phyloP scores from a whole-genome alignment of 768 basidiomycete genomes.

The Phylloporus scabripes region DNA sequence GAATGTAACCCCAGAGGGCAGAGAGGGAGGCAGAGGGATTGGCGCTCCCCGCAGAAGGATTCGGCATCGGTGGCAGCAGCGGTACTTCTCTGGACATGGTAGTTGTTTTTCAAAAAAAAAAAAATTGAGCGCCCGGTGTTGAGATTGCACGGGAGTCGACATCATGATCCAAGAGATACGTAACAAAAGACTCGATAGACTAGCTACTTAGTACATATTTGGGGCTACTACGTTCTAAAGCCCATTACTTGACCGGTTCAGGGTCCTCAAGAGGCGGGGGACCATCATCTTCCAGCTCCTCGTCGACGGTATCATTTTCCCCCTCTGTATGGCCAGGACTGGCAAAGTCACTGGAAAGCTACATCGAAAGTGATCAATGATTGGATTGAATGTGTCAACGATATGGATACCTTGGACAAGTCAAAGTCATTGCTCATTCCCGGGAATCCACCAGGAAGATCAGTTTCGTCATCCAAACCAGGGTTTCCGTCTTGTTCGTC shows the following conservation, averaged over 20 bases:
- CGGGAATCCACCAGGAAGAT: constrained; percentile 28
- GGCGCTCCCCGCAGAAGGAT: constrained; percentile 57
- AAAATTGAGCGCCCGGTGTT: not conserved
- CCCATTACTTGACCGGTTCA: constrained; percentile 27
- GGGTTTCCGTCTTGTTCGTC: constrained; percentile 82
- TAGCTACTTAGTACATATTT: constrained; percentile 4
- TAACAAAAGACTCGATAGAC: no score
- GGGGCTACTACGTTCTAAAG: not conserved
- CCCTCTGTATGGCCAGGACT: not conserved
- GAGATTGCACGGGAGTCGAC: no score
- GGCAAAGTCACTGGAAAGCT: not conserved
- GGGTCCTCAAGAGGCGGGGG: constrained; percentile 80
- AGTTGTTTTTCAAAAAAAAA: not conserved
- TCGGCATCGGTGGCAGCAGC: constrained; percentile 38
- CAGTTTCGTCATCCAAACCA: constrained; percentile 35
- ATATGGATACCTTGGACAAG: constrained; percentile 48
- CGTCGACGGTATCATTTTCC: constrained; percentile 22
- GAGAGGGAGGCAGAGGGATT: constrained; percentile 70
- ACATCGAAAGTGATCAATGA: constrained; percentile 29
- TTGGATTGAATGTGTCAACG: constrained; percentile 3
- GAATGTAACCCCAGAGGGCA: constrained; percentile 68
- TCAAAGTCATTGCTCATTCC: constrained; percentile 52
- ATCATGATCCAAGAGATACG: no score
- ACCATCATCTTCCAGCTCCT: constrained; percentile 50
- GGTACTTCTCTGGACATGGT: constrained; percentile 8